Percentiles rank a stretch among this genome's conserved stretches.
phyloP scores from a whole-genome alignment of 2,329 filamentous ascomycete genomes.

The Arthroderma uncinatum region DNA sequence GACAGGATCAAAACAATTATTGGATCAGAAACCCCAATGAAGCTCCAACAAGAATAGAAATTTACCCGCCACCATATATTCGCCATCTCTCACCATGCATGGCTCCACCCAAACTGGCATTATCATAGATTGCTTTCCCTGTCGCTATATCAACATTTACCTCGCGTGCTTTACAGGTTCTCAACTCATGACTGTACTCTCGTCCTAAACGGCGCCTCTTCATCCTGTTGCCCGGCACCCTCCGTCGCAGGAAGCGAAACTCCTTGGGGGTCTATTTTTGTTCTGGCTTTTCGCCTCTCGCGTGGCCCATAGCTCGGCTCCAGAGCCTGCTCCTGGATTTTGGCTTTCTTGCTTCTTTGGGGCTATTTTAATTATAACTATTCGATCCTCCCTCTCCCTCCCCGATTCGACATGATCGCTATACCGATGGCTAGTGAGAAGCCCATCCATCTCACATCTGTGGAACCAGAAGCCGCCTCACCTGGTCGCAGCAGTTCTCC shows the following conservation, averaged over 20 bases:
- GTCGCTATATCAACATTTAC: not conserved
- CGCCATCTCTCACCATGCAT: slow-evolving; percentile 2
- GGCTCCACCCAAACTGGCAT: slow-evolving; percentile 2
- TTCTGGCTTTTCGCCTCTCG: slow-evolving; percentile 4
- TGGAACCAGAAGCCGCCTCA: slow-evolving; percentile 7
- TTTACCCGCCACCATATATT: slow-evolving; percentile 4
- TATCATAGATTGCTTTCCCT: slow-evolving; percentile 1
- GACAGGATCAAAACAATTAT: slow-evolving; percentile 3
- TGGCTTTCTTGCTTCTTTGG: not conserved
- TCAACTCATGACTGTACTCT: not conserved
- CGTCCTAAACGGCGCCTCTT: not conserved
- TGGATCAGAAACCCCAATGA: not conserved
- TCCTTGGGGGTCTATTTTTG: not conserved
- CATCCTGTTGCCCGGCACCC: not conserved
- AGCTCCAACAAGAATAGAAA: slow-evolving; percentile 2
- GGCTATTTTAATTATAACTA: not conserved
- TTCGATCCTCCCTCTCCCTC: not conserved
- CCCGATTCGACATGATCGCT: slow-evolving; percentile 10
- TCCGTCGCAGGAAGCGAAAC: not conserved
- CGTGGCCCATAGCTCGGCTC: not conserved
- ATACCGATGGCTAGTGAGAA: slow-evolving; percentile 10
- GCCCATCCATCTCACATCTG: slow-evolving; percentile 7
- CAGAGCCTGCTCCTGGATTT: not conserved
- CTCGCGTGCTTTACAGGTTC: not conserved
- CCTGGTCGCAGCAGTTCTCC: not conserved